Evolutionary conservation across 2,329 filamentous ascomycete genomes (phyloP), one percentile per base, ranked within the genome.

Genomic region (Neopestalotiopsis rosae): DNA sequence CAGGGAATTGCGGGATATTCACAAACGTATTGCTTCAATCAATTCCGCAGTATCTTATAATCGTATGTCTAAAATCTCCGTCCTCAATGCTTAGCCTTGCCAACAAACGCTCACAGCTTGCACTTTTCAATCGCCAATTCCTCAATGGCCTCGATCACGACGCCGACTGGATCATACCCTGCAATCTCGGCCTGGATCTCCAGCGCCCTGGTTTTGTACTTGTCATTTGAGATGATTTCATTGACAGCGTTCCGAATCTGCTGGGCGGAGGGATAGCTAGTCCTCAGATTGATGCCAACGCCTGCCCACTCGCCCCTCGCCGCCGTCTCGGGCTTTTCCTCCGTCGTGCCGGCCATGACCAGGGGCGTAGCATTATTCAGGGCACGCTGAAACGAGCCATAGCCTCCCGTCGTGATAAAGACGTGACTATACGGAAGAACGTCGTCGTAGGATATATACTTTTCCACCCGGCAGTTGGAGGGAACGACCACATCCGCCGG

Each of bases 321-420:
- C 1, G 78, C 78, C 13, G 83, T 79, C 68, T 84, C 81, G 3
- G 78, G 56, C 74, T 84, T 84, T 59, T 83, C 82, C 38, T 80
- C 80, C 24, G 75, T 78, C 28, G 76, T 73, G 1, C 85, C 85
- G 0, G 82, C 80, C 32, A 86, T 74, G 2, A 87, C 81, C 73
- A 86, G 79, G 1, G 85, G 85, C 20, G 85, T 81, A 0, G 83
- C 83, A 67, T 83, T 79, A 38, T 79, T 77, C 2, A 86, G 73
- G 2, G 79, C 80, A 67, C 86, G 83, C 30, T 81, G 78, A 64
- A 86, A 80, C 1, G 82, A 83, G 3, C 85, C 83, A 67, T 85
- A 87, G 4, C 85, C 84, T 13, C 81, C 85, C 61, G 86, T 87
- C 7, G 80, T 80, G 20, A 87, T 77, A 30, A 87, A 84, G 0